Base-by-base conservation (phyloP, 805 yeast species). In the Saturnispora gosingensis region DNA sequence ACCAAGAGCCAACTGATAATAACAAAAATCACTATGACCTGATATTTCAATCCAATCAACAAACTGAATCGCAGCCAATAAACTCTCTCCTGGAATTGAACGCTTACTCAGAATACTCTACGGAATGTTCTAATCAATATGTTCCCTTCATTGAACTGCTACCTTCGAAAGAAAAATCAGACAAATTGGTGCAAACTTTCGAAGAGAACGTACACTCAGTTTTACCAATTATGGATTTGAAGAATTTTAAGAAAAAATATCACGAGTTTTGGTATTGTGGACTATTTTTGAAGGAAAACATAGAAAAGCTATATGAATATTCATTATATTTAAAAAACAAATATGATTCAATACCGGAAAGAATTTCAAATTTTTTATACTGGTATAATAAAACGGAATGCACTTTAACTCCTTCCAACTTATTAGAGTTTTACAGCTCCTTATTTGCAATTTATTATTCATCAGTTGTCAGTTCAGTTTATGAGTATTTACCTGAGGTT, bases 131-230 rank as follows among this genome's bases (percentile, higher is more conserved):
- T 4, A 44, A 49, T 4, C 53, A 55, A 63, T 79, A 43, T 60
- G 69, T 36, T 60, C 63, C 24, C 67, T 71, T 56, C 50, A 28
- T 61, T 5, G 45, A 52, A 16, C 49, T 46, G 18, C 46, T 79
- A 24, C 83, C 84, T 1, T 61, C 76, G 2, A 70, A 67, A 45
- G 74, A 74, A 53, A 69, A 81, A 53, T 76, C 80, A 0, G 72
- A 67, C 54, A 79, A 76, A 53, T 62, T 80, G 28, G 67, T 78
- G 1, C 67, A 71, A 35, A 67, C 77, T 18, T 80, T 76, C 54
- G 62, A 74, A 18, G 71, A 70, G 42, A 75, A 79, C 2, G 77
- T 80, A 18, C 82, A 80, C 57, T 74, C 80, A 5, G 61, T 80
- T 20, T 59, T 79, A n/a, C 85, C 85, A 0, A 65, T 80, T 3